These are phyloP conservation scores for Myxozyma geophila DNA, from an alignment of 805 yeast genomes.

Conservation along the genomic window DNA sequence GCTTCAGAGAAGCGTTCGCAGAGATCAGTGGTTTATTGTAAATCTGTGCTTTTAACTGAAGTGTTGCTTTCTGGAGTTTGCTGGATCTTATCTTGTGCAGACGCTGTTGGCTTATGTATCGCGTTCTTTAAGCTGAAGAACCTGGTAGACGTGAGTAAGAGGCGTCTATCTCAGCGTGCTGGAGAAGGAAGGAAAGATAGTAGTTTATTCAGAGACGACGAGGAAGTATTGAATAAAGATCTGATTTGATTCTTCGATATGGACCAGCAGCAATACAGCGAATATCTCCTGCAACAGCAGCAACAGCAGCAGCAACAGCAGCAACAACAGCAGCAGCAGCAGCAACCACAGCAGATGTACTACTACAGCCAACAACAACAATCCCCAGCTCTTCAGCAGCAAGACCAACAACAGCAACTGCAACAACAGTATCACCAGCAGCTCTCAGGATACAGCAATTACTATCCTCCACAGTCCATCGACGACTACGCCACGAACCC, in stretches of 20 bases:
- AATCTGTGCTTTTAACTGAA: too few relatives aligned
- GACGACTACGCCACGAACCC: neutral
- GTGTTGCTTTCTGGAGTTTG: too few relatives aligned
- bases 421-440: slow-evolving; percentile 2
- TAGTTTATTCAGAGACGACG: neutral
- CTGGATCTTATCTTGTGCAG: too few relatives aligned
- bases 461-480: slow-evolving; percentile 2
- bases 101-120: too few relatives aligned
- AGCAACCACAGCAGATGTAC: slow-evolving; percentile 1
- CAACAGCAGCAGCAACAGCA: slow-evolving; percentile 15
- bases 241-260: neutral
- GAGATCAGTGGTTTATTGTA: too few relatives aligned
- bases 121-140: too few relatives aligned
- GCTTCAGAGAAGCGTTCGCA: too few relatives aligned
- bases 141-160: too few relatives aligned
- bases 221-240: neutral
- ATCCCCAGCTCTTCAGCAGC: slow-evolving; percentile 9
- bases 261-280: slow-evolving; percentile 13
- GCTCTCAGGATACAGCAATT: neutral
- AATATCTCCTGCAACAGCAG: slow-evolving; percentile 14
- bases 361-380: slow-evolving; percentile 16
- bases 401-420: slow-evolving; percentile 8
- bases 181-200: neutral
- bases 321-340: slow-evolving; percentile 8
- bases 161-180: neutral